A percentile compares a stretch with the other conserved stretches of the same genome.
phyloP scores from a whole-genome alignment of 148 eudicot species.

The Fagopyrum tataricum region DNA sequence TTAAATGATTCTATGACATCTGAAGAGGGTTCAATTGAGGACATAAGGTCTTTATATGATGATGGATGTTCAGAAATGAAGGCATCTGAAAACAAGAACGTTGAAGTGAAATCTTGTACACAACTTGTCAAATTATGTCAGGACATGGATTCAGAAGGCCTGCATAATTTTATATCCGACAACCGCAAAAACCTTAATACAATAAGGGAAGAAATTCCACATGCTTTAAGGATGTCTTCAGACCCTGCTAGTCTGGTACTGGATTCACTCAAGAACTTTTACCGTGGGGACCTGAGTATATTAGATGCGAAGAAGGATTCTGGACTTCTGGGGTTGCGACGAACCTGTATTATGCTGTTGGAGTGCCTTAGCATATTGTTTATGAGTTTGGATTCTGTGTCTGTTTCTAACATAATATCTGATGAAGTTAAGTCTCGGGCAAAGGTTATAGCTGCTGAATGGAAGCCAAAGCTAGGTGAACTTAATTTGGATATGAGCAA shows the following conservation, averaged over 20 bases:
- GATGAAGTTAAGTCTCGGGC: conserved; percentile 60
- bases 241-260: conserved; percentile 83
- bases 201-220: conserved; percentile 86
- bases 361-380: conserved; percentile 80
- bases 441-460: conserved; percentile 76
- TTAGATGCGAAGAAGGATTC: conserved; percentile 85
- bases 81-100: conserved; percentile 36
- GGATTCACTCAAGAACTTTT: conserved; percentile 75
- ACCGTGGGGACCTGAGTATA: conserved; percentile 45
- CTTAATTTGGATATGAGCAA: conserved; percentile 86
- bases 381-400: conserved; percentile 32
- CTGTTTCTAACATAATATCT: conserved; percentile 47
- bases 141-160: conserved; percentile 82
- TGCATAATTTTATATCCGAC: conserved; percentile 91
- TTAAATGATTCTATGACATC: conserved; percentile 36
- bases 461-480: conserved; percentile 87
- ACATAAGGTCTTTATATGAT: conserved; percentile 20
- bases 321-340: conserved; percentile 76
- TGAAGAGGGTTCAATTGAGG: conserved; percentile 36
- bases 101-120: conserved; percentile 58
- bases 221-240: conserved; percentile 65
- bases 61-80: conserved; percentile 33
- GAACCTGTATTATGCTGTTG: conserved; percentile 97
- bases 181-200: conserved; percentile 97
- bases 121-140: conserved; percentile 75